A percentile compares a stretch with the other conserved stretches of the same genome.
phyloP scores from a whole-genome alignment of 257 asterid species.

The Jacaranda copaia region DNA sequence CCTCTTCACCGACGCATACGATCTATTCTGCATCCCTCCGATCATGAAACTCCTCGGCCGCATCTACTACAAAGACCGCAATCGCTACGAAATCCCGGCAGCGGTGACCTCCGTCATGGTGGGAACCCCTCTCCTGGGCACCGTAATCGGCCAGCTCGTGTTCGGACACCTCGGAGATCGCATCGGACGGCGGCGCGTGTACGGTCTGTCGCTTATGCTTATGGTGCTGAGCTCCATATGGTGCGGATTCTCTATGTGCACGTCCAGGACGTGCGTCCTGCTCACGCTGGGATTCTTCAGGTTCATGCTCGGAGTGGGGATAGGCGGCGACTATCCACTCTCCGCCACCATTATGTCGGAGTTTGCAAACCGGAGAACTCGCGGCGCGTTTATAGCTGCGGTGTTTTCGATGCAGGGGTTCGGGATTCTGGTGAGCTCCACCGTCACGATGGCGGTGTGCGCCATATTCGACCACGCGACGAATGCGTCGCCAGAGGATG shows the following conservation, averaged over 20 bases:
- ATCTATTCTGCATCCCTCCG: conserved; percentile 67
- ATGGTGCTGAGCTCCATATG: conserved; percentile 61
- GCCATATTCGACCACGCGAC: conserved; percentile 48
- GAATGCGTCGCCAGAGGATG: not conserved
- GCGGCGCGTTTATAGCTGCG: conserved; percentile 67
- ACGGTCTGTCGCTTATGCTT: conserved; percentile 54
- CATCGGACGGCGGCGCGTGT: conserved; percentile 59
- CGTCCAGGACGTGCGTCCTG: conserved; percentile 52
- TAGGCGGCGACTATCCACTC: conserved; percentile 70
- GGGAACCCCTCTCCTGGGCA: conserved; percentile 55
- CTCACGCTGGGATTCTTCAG: conserved; percentile 55
- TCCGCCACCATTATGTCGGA: conserved; percentile 78
- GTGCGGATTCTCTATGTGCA: conserved; percentile 64
- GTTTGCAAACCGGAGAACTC: conserved; percentile 57
- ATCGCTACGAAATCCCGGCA: conserved; percentile 42
- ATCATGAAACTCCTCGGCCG: conserved; percentile 59
- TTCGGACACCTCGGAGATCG: conserved; percentile 63
- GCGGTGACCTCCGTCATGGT: conserved; percentile 47
- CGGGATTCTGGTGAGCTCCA: conserved; percentile 61
- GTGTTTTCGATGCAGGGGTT: conserved; percentile 78
- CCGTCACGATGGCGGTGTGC: conserved; percentile 62
- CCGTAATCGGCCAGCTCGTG: conserved; percentile 54
- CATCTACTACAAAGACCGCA: conserved; percentile 45
- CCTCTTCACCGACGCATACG: conserved; percentile 65
- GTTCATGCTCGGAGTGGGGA: conserved; percentile 59